Percentiles rank a stretch among this genome's conserved stretches.
Evolutionary conservation across 768 basidiomycete genomes (phyloP).

Genomic region (Phlebiopsis flavidoalba): DNA sequence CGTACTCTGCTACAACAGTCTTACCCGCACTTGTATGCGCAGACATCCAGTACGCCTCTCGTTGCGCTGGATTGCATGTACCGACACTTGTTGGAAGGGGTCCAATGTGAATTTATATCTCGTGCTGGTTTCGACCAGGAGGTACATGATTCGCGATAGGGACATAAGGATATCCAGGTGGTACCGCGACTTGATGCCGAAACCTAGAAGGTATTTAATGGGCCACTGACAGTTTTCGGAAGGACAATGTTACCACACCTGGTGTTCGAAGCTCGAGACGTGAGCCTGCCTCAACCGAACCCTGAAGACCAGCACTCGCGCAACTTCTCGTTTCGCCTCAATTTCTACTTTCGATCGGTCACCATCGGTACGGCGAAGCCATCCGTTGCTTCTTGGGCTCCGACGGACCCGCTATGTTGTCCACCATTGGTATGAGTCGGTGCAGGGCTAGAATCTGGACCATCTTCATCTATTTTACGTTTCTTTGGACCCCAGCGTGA

Average conservation of each 20-base stretch:
- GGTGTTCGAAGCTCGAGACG: slow-evolving; percentile 77
- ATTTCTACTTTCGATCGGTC: slow-evolving; percentile 93
- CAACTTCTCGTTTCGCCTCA: slow-evolving; percentile 88
- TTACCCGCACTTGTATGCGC: slow-evolving; percentile 99
- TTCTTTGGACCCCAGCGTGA: slow-evolving; percentile 29
- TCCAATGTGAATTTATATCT: slow-evolving; percentile 94
- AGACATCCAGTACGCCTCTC: slow-evolving; percentile 96
- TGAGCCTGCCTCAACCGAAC: slow-evolving; percentile 56
- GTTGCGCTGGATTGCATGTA: slow-evolving; percentile 93
- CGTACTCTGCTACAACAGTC: slow-evolving; percentile 99
- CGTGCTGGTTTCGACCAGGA: slow-evolving; percentile 84
- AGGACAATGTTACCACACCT: slow-evolving; percentile 39
- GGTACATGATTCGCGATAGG: slow-evolving; percentile 91
- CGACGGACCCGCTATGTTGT: slow-evolving; percentile 34
- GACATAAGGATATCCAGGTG: slow-evolving; percentile 84
- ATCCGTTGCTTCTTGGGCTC: slow-evolving; percentile 54
- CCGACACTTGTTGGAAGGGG: slow-evolving; percentile 94
- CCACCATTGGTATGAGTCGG: slow-evolving; percentile 15
- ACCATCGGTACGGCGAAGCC: slow-evolving; percentile 66
- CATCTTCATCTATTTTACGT: slow-evolving; percentile 35
- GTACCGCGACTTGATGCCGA: slow-evolving; percentile 94
- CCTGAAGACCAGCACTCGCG: slow-evolving; percentile 85
- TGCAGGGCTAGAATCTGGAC: slow-evolving; percentile 2
- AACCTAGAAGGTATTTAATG: slow-evolving; percentile 45
- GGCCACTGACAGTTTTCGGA: no score